Evolutionary conservation across 2,329 filamentous ascomycete genomes (phyloP).

Genomic region (Scleromitrula shiraiana): DNA sequence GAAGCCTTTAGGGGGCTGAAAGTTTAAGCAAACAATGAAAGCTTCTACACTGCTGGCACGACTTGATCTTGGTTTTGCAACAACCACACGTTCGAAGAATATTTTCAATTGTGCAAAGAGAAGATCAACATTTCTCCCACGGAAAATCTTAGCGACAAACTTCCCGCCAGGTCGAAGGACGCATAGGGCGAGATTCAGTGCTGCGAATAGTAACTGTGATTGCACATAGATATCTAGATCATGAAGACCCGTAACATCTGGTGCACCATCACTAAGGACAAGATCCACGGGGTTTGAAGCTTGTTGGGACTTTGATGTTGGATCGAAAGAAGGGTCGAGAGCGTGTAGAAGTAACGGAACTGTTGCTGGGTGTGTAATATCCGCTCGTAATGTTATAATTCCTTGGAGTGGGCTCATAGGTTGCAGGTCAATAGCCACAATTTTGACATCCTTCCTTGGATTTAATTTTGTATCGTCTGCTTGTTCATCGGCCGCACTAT

Average conservation of each 20-base stretch:
- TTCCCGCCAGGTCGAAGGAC: conserved; percentile 88
- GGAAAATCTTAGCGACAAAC: conserved; percentile 97
- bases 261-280: conserved; percentile 89
- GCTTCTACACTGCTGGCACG: conserved; percentile 95
- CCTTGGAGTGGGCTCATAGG: conserved; percentile 91
- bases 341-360: conserved; percentile 82
- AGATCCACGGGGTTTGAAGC: conserved; percentile 78
- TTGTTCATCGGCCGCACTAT: conserved; percentile 22
- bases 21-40: conserved; percentile 91
- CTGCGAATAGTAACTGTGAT: conserved; percentile 88
- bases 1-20: conserved; percentile 70
- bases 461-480: conserved; percentile 19
- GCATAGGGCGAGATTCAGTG: conserved; percentile 85
- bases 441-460: conserved; percentile 70
- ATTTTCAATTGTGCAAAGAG: conserved; percentile 89
- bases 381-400: conserved; percentile 84
- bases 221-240: conserved; percentile 98
- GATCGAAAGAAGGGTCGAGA: conserved; percentile 64
- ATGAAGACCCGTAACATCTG: conserved; percentile 92
- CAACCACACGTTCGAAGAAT: conserved; percentile 79
- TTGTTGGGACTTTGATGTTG: conserved; percentile 38
- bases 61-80: conserved; percentile 89
- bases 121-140: conserved; percentile 89
- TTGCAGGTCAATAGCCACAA: conserved; percentile 91
- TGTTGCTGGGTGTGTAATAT: conserved; percentile 95